A percentile compares a stretch with the other conserved stretches of the same genome.
phyloP scores from a whole-genome alignment of 495 filamentous ascomycete genomes.

The Penicillium waksmanii region DNA sequence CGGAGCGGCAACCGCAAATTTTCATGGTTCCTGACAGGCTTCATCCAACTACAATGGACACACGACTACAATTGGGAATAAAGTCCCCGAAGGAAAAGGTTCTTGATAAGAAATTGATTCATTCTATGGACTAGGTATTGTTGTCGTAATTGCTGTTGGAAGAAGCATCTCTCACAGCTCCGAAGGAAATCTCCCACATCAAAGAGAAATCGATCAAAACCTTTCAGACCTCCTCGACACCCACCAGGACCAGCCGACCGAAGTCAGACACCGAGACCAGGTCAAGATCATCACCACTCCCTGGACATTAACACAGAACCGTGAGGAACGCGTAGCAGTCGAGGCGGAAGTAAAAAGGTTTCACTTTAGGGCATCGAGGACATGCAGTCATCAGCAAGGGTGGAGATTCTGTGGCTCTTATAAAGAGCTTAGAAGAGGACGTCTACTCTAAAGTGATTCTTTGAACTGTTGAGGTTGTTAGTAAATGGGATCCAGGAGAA shows the following conservation, averaged over 20 bases:
- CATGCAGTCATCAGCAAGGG: conserved; percentile 73
- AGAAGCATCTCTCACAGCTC: background rate
- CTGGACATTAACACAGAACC: conserved; percentile 49
- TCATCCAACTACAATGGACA: too few species aligned
- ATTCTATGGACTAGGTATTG: too few species aligned
- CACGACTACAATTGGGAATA: too few species aligned
- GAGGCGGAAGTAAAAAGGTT: conserved; percentile 62
- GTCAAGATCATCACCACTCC: conserved; percentile 77
- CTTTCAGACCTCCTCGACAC: conserved; percentile 75
- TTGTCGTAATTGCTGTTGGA: too few species aligned
- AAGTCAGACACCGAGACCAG: conserved; percentile 62
- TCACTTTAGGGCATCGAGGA: conserved; percentile 75
- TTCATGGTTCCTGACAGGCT: too few species aligned
- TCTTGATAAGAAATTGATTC: too few species aligned
- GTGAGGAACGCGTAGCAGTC: conserved; percentile 40
- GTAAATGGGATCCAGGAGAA: too few species aligned
- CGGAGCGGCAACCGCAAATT: too few species aligned
- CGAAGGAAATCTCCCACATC: conserved; percentile 14
- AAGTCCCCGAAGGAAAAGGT: too few species aligned
- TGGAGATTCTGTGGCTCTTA: conserved; percentile 76
- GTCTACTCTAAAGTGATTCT: conserved; percentile 93
- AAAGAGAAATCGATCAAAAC: conserved; percentile 34
- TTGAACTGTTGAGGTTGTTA: conserved; percentile 60
- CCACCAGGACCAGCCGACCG: conserved; percentile 66
- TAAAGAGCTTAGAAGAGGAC: conserved; percentile 78